phyloP scores from a whole-genome alignment of 495 filamentous ascomycete genomes.

The Penicillium simplicissimum region DNA sequence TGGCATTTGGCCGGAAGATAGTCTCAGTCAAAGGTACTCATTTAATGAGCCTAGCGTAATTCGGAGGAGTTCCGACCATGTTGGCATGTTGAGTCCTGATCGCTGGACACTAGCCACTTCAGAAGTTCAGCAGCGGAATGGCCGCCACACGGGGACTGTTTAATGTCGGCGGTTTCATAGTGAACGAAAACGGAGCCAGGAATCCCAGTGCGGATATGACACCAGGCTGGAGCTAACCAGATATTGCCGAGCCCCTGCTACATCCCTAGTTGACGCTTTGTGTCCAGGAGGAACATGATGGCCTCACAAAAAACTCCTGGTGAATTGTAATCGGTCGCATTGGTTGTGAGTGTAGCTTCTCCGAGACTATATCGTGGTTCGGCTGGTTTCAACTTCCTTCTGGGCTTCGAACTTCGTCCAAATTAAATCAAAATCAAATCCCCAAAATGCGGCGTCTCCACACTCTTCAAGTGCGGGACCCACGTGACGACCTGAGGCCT shows the following conservation, averaged over 20 bases:
- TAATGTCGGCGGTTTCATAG: constrained; percentile 9
- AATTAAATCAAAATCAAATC: not conserved
- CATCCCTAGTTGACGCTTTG: not conserved
- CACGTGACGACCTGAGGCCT: constrained; percentile 21
- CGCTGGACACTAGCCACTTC: not conserved
- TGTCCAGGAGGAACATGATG: not conserved
- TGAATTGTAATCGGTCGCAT: not conserved
- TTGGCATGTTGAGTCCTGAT: not conserved
- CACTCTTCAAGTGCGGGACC: constrained; percentile 16
- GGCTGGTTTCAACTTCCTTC: not conserved
- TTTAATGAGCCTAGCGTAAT: not conserved
- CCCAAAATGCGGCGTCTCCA: constrained; percentile 12
- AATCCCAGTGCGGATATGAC: constrained; percentile 4
- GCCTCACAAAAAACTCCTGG: not conserved
- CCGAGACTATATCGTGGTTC: not conserved
- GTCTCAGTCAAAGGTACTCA: not conserved
- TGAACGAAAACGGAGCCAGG: not conserved
- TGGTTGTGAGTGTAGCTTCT: not conserved
- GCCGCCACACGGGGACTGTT: not conserved
- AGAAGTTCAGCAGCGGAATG: not conserved
- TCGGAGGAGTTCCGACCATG: not conserved
- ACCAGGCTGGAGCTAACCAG: not conserved
- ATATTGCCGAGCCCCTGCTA: not conserved
- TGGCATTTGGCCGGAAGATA: not conserved
- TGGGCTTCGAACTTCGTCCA: not conserved